Base-by-base conservation (phyloP, 148 eudicot species). In the Silene conica region DNA sequence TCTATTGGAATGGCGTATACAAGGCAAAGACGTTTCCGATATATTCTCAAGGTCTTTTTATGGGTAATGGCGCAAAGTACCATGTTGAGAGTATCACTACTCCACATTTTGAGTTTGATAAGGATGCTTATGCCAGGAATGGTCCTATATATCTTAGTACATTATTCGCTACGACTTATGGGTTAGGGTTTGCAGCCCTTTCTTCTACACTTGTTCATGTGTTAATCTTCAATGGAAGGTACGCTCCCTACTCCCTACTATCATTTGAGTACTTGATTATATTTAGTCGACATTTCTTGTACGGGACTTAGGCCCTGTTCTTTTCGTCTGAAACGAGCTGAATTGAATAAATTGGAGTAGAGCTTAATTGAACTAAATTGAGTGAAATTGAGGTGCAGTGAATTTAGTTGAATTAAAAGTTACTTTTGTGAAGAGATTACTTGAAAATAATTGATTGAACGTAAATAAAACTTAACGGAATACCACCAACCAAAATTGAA, bases 1-100 rank as follows among this genome's bases (percentile, higher is more conserved):
- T 75, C 23, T 96, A 92, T 64, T 90, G 91, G 91, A 57, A 69
- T 20, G 83, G 89, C 69, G 59, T 92, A 18, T 90, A 79, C 80
- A 77, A 82, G 63, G 94, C 99, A 14, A 92, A 85, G 87, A 87
- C 67, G 20, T 96, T 90, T 71, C 99, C 99, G 5, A 82, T 92
- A 50, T 90, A 81, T 77, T 96, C 97, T 1, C 89, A 85, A 70
- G 78, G 71, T 20, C 88, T 96, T 10, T 96, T 80, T 74, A 89
- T 82, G 46, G 81, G 72, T 9, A 78, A 76, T 76, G 99, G 99
- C 7, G 80, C 88, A 28, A 43, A 38, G 5, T 95, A 90, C 72
- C 81, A 90, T 79, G 87, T 92, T 21, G 82, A 84, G 3, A 84
- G 86, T 25, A 90, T 96, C 59, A 81, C 92, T 61, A 89, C 85